Evolutionary conservation across 2,329 filamentous ascomycete species (phyloP).

Genomic region (Diaporthe sp.): DNA sequence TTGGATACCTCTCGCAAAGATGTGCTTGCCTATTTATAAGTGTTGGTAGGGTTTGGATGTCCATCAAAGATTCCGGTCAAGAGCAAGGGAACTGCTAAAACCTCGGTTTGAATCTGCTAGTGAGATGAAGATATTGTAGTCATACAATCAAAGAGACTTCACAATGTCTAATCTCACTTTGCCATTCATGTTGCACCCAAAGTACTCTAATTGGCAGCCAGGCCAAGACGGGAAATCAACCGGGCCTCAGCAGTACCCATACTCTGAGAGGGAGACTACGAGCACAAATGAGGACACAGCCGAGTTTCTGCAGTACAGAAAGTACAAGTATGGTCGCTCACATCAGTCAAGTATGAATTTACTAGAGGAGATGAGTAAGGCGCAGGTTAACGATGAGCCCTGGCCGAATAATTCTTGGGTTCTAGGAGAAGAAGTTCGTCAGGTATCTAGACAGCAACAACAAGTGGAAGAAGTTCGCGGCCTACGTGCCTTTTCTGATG

Average conservation of each 20-base stretch:
- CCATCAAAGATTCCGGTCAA: not conserved
- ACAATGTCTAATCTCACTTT: not conserved
- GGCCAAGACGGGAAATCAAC: not conserved
- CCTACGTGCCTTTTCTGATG: not conserved
- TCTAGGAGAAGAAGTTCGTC: not conserved
- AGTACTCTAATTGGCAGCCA: not conserved
- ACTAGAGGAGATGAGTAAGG: not conserved
- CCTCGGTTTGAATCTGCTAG: not conserved
- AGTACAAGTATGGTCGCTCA: not conserved
- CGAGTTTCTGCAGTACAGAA: not conserved
- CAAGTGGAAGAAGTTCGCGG: not conserved
- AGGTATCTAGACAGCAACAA: not conserved
- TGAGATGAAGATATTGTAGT: not conserved
- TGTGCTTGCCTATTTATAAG: not conserved
- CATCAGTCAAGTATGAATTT: not conserved
- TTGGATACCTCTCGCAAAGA: too few species aligned
- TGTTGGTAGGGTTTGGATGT: not conserved
- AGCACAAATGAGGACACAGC: slow-evolving; percentile 1
- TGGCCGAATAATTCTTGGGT: not conserved
- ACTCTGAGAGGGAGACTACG: not conserved
- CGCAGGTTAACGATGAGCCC: not conserved
- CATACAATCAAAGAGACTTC: too few species aligned
- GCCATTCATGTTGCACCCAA: not conserved
- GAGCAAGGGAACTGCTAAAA: not conserved
- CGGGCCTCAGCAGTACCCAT: not conserved